Conservation (phyloP, 139 green algal genomes). For the Trebouxia sp. region DNA sequence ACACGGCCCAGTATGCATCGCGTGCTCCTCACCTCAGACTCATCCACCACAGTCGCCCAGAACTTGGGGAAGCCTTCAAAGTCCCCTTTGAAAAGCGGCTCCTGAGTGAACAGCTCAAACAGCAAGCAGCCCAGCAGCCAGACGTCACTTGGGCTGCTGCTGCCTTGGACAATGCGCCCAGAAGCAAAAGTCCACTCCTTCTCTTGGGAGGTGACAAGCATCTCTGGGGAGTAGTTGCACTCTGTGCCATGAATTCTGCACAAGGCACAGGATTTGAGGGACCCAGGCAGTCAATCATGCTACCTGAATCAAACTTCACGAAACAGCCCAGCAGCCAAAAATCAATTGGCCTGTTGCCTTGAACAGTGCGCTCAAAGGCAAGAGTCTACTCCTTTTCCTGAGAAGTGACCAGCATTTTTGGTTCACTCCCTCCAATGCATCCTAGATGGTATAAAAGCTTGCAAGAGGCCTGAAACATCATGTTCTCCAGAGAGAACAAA, state of each 20-base stretch:
- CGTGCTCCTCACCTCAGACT: slow-evolving; percentile 1
- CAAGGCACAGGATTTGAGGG: background rate
- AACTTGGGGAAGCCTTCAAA: slow-evolving; percentile 59
- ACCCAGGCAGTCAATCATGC: background rate
- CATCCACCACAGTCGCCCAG: slow-evolving; percentile 53
- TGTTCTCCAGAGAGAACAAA: too few relatives aligned
- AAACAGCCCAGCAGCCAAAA: slow-evolving; percentile 86
- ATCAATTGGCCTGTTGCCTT: slow-evolving; percentile 55
- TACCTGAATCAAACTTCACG: too few relatives aligned
- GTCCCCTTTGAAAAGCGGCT: slow-evolving; percentile 64
- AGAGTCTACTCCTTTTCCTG: slow-evolving; percentile 29
- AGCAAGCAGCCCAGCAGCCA: slow-evolving; percentile 87
- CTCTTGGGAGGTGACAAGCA: slow-evolving; percentile 69
- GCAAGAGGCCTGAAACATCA: too few relatives aligned
- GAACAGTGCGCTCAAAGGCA: background rate
- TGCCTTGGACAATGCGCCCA: background rate
- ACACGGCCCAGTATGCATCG: too few relatives aligned
- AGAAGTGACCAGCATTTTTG: slow-evolving; percentile 83
- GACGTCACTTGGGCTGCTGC: slow-evolving; percentile 63
- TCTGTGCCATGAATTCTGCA: slow-evolving; percentile 71
- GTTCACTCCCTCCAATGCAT: slow-evolving; percentile 78
- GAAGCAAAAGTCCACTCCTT: background rate
- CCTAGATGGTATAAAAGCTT: too few relatives aligned
- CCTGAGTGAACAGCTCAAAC: slow-evolving; percentile 79
- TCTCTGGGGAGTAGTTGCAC: slow-evolving; percentile 83